These are phyloP conservation scores for Fusarium nematophilum DNA, from an alignment of 2,329 filamentous ascomycete genomes.

Conservation along the genomic window DNA sequence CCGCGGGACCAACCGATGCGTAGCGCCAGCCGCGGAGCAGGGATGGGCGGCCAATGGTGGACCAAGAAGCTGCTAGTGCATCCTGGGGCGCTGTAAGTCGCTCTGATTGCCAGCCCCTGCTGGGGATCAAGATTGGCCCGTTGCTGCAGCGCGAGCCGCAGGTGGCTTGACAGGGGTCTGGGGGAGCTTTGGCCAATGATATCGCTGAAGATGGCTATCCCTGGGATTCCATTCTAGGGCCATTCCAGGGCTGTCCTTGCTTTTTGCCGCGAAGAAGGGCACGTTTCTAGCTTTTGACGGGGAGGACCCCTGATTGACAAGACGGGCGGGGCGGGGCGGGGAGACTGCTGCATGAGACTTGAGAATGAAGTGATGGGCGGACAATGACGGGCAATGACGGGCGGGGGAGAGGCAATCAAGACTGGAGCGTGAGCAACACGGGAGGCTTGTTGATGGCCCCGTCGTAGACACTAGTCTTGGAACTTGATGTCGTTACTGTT, in stretches of 20 bases:
- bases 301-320: slow-evolving; percentile 4
- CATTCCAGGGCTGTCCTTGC: slow-evolving; percentile 13
- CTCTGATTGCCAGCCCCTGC: slow-evolving; percentile 44
- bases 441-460: neutral
- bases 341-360: slow-evolving; percentile 16
- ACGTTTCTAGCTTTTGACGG: slow-evolving; percentile 1
- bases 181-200: slow-evolving; percentile 24
- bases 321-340: slow-evolving; percentile 27
- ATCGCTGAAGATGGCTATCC: neutral
- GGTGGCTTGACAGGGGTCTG: slow-evolving; percentile 31
- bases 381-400: slow-evolving; percentile 27
- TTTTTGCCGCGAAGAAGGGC: neutral
- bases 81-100: neutral
- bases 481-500: neutral
- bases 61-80: neutral
- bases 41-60: slow-evolving; percentile 19
- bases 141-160: slow-evolving; percentile 46
- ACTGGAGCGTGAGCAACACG: neutral
- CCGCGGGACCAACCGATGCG: slow-evolving; percentile 59
- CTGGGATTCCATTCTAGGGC: slow-evolving; percentile 20
- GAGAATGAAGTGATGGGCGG: slow-evolving; percentile 10
- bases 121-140: slow-evolving; percentile 56
- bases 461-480: neutral
- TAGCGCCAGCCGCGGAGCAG: slow-evolving; percentile 49
- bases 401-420: neutral